Evolutionary conservation across 306 rosid genomes (phyloP).

Genomic region (Cyamopsis tetragonoloba): DNA sequence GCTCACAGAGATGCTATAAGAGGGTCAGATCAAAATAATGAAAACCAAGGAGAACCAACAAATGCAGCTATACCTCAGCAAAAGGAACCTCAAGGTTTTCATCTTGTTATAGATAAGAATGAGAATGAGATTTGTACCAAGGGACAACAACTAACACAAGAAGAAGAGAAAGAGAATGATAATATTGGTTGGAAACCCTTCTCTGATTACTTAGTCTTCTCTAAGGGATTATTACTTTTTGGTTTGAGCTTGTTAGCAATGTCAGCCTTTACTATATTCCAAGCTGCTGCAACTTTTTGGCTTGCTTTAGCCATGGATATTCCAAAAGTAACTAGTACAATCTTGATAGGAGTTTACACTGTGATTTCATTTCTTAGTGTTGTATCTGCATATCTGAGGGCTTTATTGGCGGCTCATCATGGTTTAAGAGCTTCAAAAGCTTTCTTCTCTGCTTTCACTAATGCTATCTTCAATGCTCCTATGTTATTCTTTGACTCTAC

Average conservation of each 20-base stretch:
- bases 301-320: slow-evolving; percentile 52
- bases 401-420: slow-evolving; percentile 8
- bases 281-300: slow-evolving; percentile 52
- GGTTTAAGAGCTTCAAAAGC: slow-evolving; percentile 54
- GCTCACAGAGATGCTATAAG: slow-evolving; percentile 52
- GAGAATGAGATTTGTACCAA: slow-evolving; percentile 20
- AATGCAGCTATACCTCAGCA: background rate
- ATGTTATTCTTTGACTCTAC: slow-evolving; percentile 66
- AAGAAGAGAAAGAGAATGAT: slow-evolving; percentile 56
- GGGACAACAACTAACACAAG: slow-evolving; percentile 48
- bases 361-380: slow-evolving; percentile 39
- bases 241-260: slow-evolving; percentile 7
- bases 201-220: slow-evolving; percentile 43
- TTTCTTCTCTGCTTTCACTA: slow-evolving; percentile 45
- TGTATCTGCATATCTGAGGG: slow-evolving; percentile 37
- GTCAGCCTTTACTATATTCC: slow-evolving; percentile 37
- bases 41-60: slow-evolving; percentile 20
- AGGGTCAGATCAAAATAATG: slow-evolving; percentile 17
- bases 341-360: slow-evolving; percentile 46
- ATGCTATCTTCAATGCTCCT: slow-evolving; percentile 59
- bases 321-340: slow-evolving; percentile 34
- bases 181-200: slow-evolving; percentile 58
- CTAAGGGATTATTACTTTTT: slow-evolving; percentile 36
- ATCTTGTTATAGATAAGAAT: slow-evolving; percentile 7
- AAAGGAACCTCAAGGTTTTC: slow-evolving; percentile 21